Conservation (phyloP, 2,329 filamentous ascomycete genomes). For the Seiridium unicorne region DNA sequence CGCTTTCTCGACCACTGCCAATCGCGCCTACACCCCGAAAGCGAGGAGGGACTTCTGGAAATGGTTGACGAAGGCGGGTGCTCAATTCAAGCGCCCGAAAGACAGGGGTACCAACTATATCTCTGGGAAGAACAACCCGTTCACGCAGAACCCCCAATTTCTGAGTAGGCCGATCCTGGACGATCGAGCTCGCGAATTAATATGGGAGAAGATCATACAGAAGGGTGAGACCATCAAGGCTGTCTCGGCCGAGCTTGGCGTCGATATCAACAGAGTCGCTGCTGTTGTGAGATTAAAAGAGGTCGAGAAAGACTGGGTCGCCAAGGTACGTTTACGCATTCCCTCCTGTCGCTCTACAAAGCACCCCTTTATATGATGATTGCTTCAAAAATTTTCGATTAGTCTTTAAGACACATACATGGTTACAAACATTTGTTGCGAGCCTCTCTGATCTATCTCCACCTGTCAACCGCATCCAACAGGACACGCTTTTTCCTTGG, state of each 20-base stretch:
- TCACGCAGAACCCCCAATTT: conserved; percentile 73
- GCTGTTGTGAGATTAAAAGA: conserved; percentile 84
- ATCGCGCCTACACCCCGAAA: not conserved
- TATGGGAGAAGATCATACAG: conserved; percentile 68
- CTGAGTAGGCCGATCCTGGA: conserved; percentile 70
- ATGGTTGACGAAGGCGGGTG: conserved; percentile 1
- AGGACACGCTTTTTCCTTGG: not conserved
- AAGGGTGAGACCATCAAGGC: conserved; percentile 68
- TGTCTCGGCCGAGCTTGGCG: conserved; percentile 73
- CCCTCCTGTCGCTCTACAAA: too few species aligned
- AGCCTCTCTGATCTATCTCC: conserved; percentile 64
- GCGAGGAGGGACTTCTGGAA: conserved; percentile 5
- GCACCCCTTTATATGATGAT: conserved; percentile 49
- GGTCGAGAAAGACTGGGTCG: conserved; percentile 75
- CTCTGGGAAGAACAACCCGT: conserved; percentile 45
- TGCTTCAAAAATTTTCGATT: conserved; percentile 78
- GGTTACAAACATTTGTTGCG: conserved; percentile 77
- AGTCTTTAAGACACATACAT: conserved; percentile 98
- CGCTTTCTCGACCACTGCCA: conserved; percentile 9
- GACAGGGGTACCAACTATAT: conserved; percentile 17
- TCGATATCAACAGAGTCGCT: conserved; percentile 81
- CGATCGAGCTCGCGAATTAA: conserved; percentile 68
- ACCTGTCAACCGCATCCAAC: not conserved
- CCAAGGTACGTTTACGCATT: conserved; percentile 60
- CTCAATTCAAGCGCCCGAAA: not conserved